These are phyloP conservation scores for Mucor mucedo DNA, from an alignment of 371 early-diverging fungal species.

Conservation along the genomic window DNA sequence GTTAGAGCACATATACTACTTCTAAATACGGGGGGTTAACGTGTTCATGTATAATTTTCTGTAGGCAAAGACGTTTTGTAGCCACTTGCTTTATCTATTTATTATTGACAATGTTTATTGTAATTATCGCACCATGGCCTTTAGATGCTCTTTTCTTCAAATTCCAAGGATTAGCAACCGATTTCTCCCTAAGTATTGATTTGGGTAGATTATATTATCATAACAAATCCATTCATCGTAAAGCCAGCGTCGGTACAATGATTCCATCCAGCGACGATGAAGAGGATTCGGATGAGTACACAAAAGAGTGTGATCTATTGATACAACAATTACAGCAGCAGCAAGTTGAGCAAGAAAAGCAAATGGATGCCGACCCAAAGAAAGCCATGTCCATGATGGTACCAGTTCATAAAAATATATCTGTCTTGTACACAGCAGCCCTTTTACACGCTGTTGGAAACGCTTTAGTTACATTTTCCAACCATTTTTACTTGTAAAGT, in stretches of 20 bases:
- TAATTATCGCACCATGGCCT: constrained; percentile 50
- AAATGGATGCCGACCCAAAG: constrained; percentile 13
- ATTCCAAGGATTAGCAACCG: constrained; percentile 56
- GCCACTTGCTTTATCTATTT: constrained; percentile 41
- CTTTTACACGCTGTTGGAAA: constrained; percentile 34
- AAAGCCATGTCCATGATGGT: constrained; percentile 9
- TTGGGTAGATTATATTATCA: constrained; percentile 44
- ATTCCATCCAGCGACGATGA: neutral
- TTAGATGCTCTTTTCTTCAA: constrained; percentile 58
- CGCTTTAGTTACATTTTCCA: constrained; percentile 28
- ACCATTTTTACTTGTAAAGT: constrained; percentile 27
- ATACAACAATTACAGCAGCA: constrained; percentile 8
- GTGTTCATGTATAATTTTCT: neutral
- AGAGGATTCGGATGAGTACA: constrained; percentile 4
- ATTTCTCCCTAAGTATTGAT: constrained; percentile 44
- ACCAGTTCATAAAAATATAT: constrained; percentile 26
- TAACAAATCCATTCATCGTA: constrained; percentile 16
- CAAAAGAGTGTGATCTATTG: constrained; percentile 7
- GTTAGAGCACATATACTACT: too few relatives aligned
- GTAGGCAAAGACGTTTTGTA: constrained; percentile 37
- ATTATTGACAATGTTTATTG: constrained; percentile 31
- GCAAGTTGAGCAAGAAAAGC: neutral
- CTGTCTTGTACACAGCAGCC: constrained; percentile 26
- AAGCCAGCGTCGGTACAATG: constrained; percentile 13
- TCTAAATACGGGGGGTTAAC: too few relatives aligned